Percentiles rank a stretch among this genome's conserved stretches.
These are phyloP conservation scores for Clonostachys chloroleuca DNA, from an alignment of 2,329 filamentous ascomycete genomes.

Conservation along the genomic window DNA sequence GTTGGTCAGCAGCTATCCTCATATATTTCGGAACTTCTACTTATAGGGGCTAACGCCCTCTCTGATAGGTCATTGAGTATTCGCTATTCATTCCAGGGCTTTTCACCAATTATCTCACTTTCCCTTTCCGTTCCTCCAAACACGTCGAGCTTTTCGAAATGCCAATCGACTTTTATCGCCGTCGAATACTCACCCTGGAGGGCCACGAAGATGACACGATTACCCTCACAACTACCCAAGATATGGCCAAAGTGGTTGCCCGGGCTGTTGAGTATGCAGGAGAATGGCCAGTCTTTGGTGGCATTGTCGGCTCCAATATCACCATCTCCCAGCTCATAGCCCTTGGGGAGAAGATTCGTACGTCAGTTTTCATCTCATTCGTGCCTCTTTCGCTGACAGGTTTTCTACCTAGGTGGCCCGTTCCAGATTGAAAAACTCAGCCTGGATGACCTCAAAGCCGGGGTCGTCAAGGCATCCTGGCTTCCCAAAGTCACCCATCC, in stretches of 20 bases:
- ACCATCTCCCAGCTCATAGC: conserved; percentile 27
- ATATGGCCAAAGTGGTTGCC: conserved; percentile 33
- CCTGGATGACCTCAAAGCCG: conserved; percentile 10
- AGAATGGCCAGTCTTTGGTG: conserved; percentile 33
- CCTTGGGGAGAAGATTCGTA: conserved; percentile 33
- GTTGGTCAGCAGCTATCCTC: conserved; percentile 11
- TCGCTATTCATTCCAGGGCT: conserved; percentile 49
- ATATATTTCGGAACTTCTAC: no score
- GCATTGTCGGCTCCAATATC: conserved; percentile 30
- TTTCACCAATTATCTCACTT: conserved; percentile 50
- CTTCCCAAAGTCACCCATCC: conserved; percentile 8
- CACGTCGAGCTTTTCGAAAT: conserved; percentile 32
- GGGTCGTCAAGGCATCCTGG: conserved; percentile 14
- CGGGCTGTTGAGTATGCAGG: conserved; percentile 35
- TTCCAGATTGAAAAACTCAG: conserved; percentile 11
- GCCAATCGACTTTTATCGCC: conserved; percentile 29
- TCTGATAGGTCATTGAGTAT: conserved; percentile 46
- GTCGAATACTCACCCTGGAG: conserved; percentile 34
- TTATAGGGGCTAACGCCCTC: background rate
- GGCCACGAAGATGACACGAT: conserved; percentile 33
- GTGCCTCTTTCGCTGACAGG: background rate
- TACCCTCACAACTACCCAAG: conserved; percentile 36
- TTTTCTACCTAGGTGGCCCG: conserved; percentile 6
- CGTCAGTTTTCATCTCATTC: conserved; percentile 11
- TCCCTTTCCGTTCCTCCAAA: conserved; percentile 39